Base-by-base conservation (phyloP, 495 filamentous ascomycete species). In the Lasiosphaeriaceae sp. region DNA sequence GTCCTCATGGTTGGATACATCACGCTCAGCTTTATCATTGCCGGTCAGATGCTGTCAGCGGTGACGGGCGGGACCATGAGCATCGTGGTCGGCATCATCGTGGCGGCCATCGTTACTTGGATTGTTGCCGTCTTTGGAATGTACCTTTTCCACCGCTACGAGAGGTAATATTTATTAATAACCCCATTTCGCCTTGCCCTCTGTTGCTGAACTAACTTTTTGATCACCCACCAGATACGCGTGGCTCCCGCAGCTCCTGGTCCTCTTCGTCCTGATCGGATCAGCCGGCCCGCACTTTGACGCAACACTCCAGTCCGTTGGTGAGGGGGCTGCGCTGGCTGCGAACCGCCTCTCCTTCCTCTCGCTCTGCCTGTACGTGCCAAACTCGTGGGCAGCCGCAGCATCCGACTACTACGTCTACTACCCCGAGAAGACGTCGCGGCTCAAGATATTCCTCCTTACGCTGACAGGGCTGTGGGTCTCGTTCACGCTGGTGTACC, bases 11-110 rank as follows among this genome's bases (percentile, higher is more conserved):
- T 90, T 22, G 88, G 88, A 11, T 92, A 90, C 58, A 76, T 79
- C 47, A 68, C 90, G 70, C 83, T 91, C 55, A 83, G 86, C 62
- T 83, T 80, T 49, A 84, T 91, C 20, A 79, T 91, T 20, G 82
- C 85, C 2, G 89, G 89, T 1, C 87, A 91, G 62, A 89, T 91
- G 16, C 71, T 92, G 3, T 87, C 84, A 21, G 87, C 88, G 9
- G 84, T 92, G 1, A 87, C 84, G 3, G 80, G 81, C 29, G 79
- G 79, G 31, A 77, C 63, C 56, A 74, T 92, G 67, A 82, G 83
- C 0, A 80, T 90, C 4, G 80, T 81, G 46, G 89, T 89, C 11
- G 89, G 89, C 16, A 89, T 90, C 62, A 78, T 90, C 20, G 80
- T 90, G 34, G 79, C 83, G 34, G 83, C 85, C 0, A 56, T 90